These are phyloP conservation scores for Sordaria brevicollis DNA, from an alignment of 495 filamentous ascomycete genomes.

Conservation along the genomic window DNA sequence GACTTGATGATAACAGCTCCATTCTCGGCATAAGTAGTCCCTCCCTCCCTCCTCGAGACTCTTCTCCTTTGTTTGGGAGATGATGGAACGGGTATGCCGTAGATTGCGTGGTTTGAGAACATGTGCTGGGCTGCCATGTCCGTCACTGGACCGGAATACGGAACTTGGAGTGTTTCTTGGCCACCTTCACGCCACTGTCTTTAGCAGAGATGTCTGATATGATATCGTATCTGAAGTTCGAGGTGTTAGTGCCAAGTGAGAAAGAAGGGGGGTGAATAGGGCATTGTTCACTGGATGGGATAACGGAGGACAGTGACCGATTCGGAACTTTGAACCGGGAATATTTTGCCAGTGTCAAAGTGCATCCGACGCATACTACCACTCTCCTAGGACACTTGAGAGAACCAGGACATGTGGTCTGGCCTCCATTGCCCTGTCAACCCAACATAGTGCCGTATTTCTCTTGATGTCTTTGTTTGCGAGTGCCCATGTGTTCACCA, in stretches of 20 bases:
- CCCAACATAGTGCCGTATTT: background rate
- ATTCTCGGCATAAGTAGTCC: background rate
- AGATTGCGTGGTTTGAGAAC: background rate
- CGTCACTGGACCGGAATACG: background rate
- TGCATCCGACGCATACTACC: background rate
- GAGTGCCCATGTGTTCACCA: background rate
- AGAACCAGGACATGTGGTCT: background rate
- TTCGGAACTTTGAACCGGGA: background rate
- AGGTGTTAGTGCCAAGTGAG: background rate
- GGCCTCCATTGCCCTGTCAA: background rate
- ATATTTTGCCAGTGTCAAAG: background rate
- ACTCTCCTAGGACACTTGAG: background rate
- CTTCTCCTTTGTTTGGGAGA: background rate
- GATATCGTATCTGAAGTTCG: background rate
- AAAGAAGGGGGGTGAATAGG: background rate
- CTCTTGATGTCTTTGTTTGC: background rate
- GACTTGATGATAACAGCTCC: background rate
- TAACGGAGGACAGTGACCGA: background rate
- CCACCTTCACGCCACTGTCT: background rate
- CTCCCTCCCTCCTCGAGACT: background rate
- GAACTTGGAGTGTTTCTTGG: background rate
- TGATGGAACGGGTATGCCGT: background rate
- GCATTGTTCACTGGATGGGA: background rate
- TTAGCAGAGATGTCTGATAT: background rate
- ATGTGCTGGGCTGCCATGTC: background rate